A percentile compares a stretch with the other conserved stretches of the same genome.
Evolutionary conservation across 2,329 filamentous ascomycete species (phyloP).

Genomic region (Aspergillus novofumigatus): DNA sequence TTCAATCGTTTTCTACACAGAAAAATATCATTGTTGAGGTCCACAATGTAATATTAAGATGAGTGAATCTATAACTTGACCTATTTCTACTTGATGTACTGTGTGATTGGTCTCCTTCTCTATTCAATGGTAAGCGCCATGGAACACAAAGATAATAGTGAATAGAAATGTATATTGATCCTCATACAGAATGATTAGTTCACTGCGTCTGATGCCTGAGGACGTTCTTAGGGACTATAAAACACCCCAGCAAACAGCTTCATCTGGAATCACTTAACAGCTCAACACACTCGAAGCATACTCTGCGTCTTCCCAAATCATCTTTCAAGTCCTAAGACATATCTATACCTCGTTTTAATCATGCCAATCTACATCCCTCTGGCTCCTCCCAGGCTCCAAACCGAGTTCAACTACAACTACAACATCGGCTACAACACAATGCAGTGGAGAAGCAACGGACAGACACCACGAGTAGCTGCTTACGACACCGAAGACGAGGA

Average conservation of each 20-base stretch:
- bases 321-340: neutral
- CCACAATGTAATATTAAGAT: neutral
- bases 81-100: neutral
- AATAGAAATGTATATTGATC: neutral
- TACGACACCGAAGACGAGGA: conserved; percentile 20
- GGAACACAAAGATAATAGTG: neutral
- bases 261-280: neutral
- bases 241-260: neutral
- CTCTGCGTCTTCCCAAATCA: neutral
- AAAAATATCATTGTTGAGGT: neutral
- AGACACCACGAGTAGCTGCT: neutral
- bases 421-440: neutral
- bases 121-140: neutral
- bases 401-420: neutral
- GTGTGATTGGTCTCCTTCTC: neutral
- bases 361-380: neutral
- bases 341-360: neutral
- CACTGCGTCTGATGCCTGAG: neutral
- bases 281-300: neutral
- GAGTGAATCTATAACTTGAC: neutral
- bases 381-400: neutral
- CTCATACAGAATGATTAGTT: neutral
- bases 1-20: neutral
- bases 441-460: neutral
- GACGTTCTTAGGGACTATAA: neutral